Conservation (phyloP, 495 filamentous ascomycete species). For the Thermothielavioides terrestris region DNA sequence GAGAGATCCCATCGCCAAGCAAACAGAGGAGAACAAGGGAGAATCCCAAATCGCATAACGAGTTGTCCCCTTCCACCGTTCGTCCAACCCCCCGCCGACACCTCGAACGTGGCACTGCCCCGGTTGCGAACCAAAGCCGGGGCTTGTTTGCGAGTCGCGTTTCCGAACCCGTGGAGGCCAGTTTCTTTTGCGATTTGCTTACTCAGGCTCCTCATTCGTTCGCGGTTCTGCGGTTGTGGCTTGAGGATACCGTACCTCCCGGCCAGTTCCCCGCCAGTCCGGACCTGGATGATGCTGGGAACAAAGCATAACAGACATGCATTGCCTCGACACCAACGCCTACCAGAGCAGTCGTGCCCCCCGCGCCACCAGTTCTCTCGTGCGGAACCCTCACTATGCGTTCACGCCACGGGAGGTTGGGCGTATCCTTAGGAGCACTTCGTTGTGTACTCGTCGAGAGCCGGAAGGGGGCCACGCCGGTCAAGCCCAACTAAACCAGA, state of each 20-base stretch:
- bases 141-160: slow-evolving; percentile 4
- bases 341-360: too few species aligned
- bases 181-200: slow-evolving; percentile 4
- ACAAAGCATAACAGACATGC: background rate
- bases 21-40: slow-evolving; percentile 9
- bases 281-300: slow-evolving; percentile 1
- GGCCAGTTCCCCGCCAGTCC: slow-evolving; percentile 2
- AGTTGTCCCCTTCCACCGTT: slow-evolving; percentile 7
- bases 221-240: background rate
- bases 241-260: slow-evolving; percentile 3
- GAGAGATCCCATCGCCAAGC: slow-evolving; percentile 2
- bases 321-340: background rate
- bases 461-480: slow-evolving; percentile 6
- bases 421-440: too few species aligned
- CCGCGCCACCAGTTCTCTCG: slow-evolving; percentile 1
- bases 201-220: slow-evolving; percentile 8
- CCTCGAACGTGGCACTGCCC: slow-evolving; percentile 1
- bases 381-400: too few species aligned
- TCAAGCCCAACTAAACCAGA: slow-evolving; percentile 22
- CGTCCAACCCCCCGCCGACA: slow-evolving; percentile 10
- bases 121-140: slow-evolving; percentile 10
- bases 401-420: too few species aligned
- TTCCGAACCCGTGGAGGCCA: slow-evolving; percentile 19
- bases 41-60: slow-evolving; percentile 13
- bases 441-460: background rate